Evolutionary conservation across 768 basidiomycete species (phyloP), one percentile per base, ranked within the genome.

Genomic region (Auricularia sp.): DNA sequence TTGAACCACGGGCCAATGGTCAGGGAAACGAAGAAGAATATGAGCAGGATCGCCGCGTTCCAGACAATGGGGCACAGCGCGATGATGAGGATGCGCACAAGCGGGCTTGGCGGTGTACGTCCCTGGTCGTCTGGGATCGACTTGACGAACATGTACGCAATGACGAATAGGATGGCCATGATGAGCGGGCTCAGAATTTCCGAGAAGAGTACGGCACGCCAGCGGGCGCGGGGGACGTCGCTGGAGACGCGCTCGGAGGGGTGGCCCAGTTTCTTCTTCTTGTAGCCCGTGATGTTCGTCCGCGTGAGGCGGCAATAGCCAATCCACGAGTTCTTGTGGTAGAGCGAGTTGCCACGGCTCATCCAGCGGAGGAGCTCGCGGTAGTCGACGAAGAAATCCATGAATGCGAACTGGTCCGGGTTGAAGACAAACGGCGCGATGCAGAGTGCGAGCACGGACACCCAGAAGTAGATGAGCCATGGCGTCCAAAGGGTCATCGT

Each of bases 281-380:
- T 98, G 82, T 94, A 98, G 51, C 97, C 97, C 18, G 97, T 98
- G 69, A 98, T 97, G 85, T 92, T 90, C 8, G 97, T 99, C 68
- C 97, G 80, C 44, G 94, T 96, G 65, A 98, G 84, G 70, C 97
- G 92, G 75, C 97, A 99, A 77, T 98, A 99, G 2, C 97, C 97
- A 74, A 98, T 96, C 97, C 97, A 99, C 68, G 92, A 95, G 78
- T 96, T 98, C 62, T 92, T 90, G 73, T 98, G 96, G 16, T 92
- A 89, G 71, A 94, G 82, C 59, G 97, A 97, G 77, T 98, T 99
- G 65, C 97, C 97, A 65, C 97, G 86, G 10, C 93, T 97, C 95
- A 99, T 98, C 97, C 97, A 99, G 61, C 97, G 87, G 61, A 99
- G 76, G 81, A 95, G 98, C 74, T 99, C 97, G 65, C 97, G 88